Evolutionary conservation across 2,329 filamentous ascomycete genomes (phyloP).

Genomic region (Neopestalotiopsis clavispora): DNA sequence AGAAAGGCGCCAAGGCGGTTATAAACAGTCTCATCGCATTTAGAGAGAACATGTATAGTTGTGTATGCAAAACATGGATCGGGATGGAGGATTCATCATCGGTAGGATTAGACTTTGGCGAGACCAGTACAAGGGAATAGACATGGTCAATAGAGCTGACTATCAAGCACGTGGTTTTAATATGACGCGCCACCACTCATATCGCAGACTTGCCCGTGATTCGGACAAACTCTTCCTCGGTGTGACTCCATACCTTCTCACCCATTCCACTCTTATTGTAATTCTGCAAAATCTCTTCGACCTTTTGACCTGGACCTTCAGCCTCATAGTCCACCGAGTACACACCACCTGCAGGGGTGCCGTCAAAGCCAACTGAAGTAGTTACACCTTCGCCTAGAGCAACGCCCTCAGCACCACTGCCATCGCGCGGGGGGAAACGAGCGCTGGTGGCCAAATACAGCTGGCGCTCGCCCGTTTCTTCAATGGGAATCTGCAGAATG

Average conservation of each 20-base stretch:
- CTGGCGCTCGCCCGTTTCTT: slow-evolving; percentile 44
- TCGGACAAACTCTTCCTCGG: slow-evolving; percentile 39
- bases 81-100: neutral
- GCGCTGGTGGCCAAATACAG: slow-evolving; percentile 42
- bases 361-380: slow-evolving; percentile 36
- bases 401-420: slow-evolving; percentile 31
- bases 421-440: slow-evolving; percentile 32
- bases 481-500: slow-evolving; percentile 29
- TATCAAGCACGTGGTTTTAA: neutral
- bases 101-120: neutral
- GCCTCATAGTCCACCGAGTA: slow-evolving; percentile 42
- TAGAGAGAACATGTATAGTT: no score
- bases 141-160: neutral
- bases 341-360: slow-evolving; percentile 39
- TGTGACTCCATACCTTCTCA: slow-evolving; percentile 41
- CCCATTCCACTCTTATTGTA: slow-evolving; percentile 34
- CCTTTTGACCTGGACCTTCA: slow-evolving; percentile 26
- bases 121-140: neutral
- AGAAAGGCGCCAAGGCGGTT: no score
- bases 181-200: neutral
- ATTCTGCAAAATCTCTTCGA: slow-evolving; percentile 25
- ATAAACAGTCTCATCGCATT: no score
- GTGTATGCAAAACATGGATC: no score
- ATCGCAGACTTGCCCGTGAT: slow-evolving; percentile 27
- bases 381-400: slow-evolving; percentile 28